phyloP scores from a whole-genome alignment of 441 rosid genomes.

The Eruca vesicaria region DNA sequence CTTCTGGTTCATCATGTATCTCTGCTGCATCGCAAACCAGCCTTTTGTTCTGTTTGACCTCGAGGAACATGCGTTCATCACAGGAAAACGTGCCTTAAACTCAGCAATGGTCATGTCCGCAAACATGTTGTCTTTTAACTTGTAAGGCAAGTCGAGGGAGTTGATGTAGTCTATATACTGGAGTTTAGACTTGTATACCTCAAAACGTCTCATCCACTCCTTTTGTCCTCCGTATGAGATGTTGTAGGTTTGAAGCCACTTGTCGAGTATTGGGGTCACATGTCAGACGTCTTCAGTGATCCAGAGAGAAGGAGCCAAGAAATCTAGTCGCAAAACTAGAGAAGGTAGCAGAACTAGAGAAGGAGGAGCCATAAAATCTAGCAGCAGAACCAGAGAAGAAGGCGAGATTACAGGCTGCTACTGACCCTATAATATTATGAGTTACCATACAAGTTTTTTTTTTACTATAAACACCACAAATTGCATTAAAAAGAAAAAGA shows the following conservation, averaged over 20 bases:
- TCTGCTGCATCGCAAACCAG: too few species aligned
- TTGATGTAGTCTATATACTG: conserved; percentile 60
- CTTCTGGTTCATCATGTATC: too few species aligned
- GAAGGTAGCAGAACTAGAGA: too few species aligned
- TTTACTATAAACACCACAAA: conserved; percentile 3
- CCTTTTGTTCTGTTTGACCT: too few species aligned
- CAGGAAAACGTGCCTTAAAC: conserved; percentile 45
- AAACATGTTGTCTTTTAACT: conserved; percentile 66
- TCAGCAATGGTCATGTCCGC: conserved; percentile 81
- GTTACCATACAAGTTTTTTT: background rate
- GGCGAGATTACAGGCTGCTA: conserved; percentile 18
- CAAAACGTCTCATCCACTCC: conserved; percentile 51
- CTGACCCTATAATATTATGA: background rate
- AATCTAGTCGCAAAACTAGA: conserved; percentile 22
- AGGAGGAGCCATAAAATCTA: background rate
- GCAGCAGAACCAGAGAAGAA: conserved; percentile 38
- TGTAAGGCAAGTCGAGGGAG: conserved; percentile 57
- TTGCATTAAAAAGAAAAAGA: background rate
- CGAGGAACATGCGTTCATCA: too few species aligned
- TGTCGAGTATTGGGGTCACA: conserved; percentile 35
- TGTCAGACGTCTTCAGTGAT: conserved; percentile 36
- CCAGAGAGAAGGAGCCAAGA: conserved; percentile 21
- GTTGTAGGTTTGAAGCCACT: conserved; percentile 48
- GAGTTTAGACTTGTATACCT: conserved; percentile 62
- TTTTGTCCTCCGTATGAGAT: conserved; percentile 40